Evolutionary conservation across 495 filamentous ascomycete species (phyloP).

Genomic region (Niebla homalea): DNA sequence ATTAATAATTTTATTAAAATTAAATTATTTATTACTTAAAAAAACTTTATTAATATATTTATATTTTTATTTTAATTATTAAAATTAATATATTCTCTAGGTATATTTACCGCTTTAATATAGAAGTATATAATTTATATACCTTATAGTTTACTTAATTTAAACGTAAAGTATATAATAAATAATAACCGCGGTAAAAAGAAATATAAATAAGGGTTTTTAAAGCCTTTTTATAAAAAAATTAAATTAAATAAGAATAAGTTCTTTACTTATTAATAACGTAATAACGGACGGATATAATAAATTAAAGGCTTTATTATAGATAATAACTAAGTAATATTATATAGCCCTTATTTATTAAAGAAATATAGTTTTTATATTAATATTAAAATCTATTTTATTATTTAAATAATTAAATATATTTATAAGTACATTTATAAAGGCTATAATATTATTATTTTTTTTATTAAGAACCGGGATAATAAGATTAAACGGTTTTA

Average conservation of each 20-base stretch:
- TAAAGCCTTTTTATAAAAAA: not conserved
- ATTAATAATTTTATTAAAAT: too few relatives aligned
- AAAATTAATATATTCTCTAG: too few relatives aligned
- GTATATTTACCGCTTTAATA: too few relatives aligned
- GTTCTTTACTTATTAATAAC: not conserved
- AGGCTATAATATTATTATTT: not conserved
- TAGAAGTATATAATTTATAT: not conserved
- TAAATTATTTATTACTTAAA: too few relatives aligned
- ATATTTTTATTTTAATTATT: too few relatives aligned
- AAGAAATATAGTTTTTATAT: too few relatives aligned
- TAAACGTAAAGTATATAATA: too few relatives aligned
- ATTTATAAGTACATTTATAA: not conserved
- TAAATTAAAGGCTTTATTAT: not conserved
- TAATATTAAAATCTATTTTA: too few relatives aligned
- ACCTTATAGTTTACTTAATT: not conserved
- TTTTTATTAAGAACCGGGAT: not conserved
- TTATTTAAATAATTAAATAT: too few relatives aligned
- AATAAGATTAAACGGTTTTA: not conserved
- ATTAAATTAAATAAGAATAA: not conserved
- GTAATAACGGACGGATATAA: not conserved
- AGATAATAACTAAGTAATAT: not conserved
- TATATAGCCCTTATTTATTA: not conserved
- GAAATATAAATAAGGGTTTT: too few relatives aligned
- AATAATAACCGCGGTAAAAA: not conserved
- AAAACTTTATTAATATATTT: too few relatives aligned